Conservation (phyloP, 768 basidiomycete genomes). For the Naganishia kalamii region DNA sequence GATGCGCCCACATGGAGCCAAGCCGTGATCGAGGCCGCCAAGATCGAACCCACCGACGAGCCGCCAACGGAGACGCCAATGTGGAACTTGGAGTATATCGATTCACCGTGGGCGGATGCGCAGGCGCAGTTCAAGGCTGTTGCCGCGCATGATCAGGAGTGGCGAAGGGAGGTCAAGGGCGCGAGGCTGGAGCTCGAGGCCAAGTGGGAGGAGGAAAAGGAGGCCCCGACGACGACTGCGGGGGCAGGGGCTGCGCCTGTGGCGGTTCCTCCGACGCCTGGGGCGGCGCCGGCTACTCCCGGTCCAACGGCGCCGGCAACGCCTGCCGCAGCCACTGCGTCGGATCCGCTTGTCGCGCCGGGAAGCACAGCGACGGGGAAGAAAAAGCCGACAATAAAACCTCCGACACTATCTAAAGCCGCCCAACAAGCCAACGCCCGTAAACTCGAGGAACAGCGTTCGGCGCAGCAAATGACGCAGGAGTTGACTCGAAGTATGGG, state of each 20-base stretch:
- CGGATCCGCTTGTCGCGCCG: neutral
- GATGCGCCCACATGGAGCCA: conserved; percentile 7
- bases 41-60: neutral
- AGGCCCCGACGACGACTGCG: neutral
- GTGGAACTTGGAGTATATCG: conserved; percentile 10
- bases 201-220: conserved; percentile 4
- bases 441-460: conserved; percentile 14
- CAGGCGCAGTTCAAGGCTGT: neutral
- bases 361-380: neutral
- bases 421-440: conserved; percentile 13
- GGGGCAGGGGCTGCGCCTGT: neutral
- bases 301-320: neutral
- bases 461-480: conserved; percentile 16
- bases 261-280: neutral
- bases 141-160: conserved; percentile 11
- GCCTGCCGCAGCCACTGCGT: neutral
- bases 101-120: conserved; percentile 4
- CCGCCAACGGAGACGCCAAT: neutral
- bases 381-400: neutral
- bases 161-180: conserved; percentile 13
- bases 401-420: conserved; percentile 9
- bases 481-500: conserved; percentile 11
- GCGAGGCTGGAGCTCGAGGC: neutral
- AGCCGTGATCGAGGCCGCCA: neutral
- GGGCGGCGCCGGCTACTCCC: neutral